Conservation (phyloP, 306 rosid genomes). For the Abrus pulchellus region DNA sequence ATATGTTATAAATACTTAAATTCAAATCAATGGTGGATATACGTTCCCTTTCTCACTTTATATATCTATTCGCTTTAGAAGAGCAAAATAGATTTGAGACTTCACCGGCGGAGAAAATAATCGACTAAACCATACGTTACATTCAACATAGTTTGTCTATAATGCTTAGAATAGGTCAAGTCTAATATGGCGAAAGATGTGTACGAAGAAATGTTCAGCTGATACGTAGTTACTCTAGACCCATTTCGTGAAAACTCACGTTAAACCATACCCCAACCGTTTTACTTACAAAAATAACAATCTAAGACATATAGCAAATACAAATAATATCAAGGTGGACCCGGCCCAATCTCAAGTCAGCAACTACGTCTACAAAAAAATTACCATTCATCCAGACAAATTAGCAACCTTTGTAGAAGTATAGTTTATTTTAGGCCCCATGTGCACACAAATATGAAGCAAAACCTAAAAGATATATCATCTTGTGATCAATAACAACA, state of each 20-base stretch:
- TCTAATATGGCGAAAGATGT: neutral
- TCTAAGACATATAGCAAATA: neutral
- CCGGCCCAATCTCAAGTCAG: constrained; percentile 3
- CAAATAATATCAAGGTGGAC: neutral
- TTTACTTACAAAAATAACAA: neutral
- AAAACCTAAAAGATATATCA: constrained; percentile 2
- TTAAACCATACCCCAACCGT: neutral
- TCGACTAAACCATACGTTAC: no score
- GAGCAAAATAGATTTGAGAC: no score
- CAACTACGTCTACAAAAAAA: constrained; percentile 13
- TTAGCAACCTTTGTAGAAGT: neutral
- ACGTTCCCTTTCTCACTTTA: no score
- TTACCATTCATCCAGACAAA: neutral
- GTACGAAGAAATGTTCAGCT: neutral
- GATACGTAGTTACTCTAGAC: neutral
- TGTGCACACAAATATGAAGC: neutral
- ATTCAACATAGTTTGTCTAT: neutral
- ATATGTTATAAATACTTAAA: no score
- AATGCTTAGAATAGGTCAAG: neutral
- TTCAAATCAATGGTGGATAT: no score
- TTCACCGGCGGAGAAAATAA: no score
- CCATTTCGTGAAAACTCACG: neutral
- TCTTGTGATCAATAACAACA: constrained; percentile 12
- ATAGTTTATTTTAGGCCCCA: neutral
- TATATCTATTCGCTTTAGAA: no score